These are phyloP conservation scores for Candida mattraensis DNA, from an alignment of 805 yeast species.

Conservation along the genomic window DNA sequence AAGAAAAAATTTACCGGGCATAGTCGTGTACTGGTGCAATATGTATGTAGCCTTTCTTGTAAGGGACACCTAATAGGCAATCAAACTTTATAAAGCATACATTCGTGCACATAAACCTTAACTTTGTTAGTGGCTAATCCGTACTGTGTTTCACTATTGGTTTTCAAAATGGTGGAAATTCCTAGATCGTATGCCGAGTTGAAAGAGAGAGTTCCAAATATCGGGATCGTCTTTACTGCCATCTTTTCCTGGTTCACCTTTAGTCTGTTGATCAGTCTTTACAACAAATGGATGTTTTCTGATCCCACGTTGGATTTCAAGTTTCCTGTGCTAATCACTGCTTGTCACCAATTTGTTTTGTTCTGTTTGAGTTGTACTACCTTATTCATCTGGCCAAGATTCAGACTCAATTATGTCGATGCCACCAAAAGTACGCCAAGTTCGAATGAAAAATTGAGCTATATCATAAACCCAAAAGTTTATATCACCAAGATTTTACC, in stretches of 20 bases:
- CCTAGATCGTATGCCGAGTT: conserved; percentile 25
- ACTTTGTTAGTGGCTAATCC: too few species aligned
- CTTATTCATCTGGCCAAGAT: conserved; percentile 43
- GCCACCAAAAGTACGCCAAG: conserved; percentile 9
- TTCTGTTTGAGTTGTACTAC: conserved; percentile 48
- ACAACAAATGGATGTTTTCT: conserved; percentile 92
- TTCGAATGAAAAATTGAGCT: conserved; percentile 14
- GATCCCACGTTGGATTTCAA: conserved; percentile 70
- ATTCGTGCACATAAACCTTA: too few species aligned
- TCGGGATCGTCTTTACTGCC: conserved; percentile 23
- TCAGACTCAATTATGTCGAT: conserved; percentile 40
- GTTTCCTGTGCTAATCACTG: conserved; percentile 78
- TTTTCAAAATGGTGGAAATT: conserved; percentile 15
- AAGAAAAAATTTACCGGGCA: too few species aligned
- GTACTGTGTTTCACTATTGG: too few species aligned
- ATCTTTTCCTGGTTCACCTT: conserved; percentile 57
- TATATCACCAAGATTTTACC: conserved; percentile 62
- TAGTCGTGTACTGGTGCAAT: too few species aligned
- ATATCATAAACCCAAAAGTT: conserved; percentile 33
- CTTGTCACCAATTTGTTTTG: conserved; percentile 75
- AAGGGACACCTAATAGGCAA: too few species aligned
- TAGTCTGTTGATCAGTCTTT: conserved; percentile 63
- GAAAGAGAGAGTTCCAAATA: conserved; percentile 23
- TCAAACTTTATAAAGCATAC: too few species aligned
- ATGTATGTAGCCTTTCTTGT: too few species aligned